Conservation (phyloP, 352 stramenopile genomes). For the Phytopythium delawarense region DNA sequence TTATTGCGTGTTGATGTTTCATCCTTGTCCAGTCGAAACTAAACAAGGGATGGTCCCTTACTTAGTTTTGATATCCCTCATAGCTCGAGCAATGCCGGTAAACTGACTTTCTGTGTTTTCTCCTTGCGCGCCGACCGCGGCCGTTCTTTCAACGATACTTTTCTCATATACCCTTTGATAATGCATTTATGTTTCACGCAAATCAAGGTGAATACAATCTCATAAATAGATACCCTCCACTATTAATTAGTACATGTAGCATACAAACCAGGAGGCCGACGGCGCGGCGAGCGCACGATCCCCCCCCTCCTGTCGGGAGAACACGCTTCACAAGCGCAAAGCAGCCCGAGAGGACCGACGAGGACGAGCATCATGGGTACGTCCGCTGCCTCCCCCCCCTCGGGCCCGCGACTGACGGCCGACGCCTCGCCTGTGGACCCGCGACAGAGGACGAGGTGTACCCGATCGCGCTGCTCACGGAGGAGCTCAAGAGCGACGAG, state of each 20-base stretch:
- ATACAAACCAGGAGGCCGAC: not conserved
- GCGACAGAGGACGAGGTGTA: constrained; percentile 76
- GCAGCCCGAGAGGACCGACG: constrained; percentile 7
- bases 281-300: not conserved
- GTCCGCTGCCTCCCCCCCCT: not conserved
- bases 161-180: no score
- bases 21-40: no score
- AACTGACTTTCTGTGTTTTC: constrained; percentile 18
- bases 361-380: constrained; percentile 8
- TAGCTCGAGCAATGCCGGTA: no score
- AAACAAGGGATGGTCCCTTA: no score
- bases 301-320: constrained; percentile 2
- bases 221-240: no score
- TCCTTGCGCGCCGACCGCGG: not conserved
- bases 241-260: not conserved
- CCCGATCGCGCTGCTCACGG: constrained; percentile 88
- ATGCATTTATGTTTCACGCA: no score
- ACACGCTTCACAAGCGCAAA: constrained; percentile 1
- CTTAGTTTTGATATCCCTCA: no score
- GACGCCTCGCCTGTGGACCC: not conserved
- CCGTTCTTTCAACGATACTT: no score
- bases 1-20: no score
- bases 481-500: constrained; percentile 90
- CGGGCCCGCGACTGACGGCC: constrained; percentile 4
- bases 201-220: no score